These are phyloP conservation scores for Fusarium sp. DNA, from an alignment of 2,329 filamentous ascomycete species.

Conservation along the genomic window DNA sequence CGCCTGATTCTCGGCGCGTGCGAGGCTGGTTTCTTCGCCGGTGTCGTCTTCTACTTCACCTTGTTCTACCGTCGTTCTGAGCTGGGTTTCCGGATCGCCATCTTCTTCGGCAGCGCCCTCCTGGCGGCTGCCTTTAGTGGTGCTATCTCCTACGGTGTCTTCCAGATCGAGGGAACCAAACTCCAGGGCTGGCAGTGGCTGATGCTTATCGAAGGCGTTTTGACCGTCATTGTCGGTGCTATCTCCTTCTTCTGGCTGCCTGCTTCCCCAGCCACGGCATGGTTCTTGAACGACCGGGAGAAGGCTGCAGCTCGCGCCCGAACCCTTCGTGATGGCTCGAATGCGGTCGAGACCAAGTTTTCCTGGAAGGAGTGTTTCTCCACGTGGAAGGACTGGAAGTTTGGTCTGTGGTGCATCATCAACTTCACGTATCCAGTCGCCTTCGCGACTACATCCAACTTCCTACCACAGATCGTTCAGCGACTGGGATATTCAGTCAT, in stretches of 20 bases:
- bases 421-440: background rate
- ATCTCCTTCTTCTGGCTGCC: background rate
- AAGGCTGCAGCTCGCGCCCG: background rate
- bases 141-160: slow-evolving; percentile 43
- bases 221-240: background rate
- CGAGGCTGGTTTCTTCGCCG: background rate
- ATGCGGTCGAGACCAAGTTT: background rate
- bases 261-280: background rate
- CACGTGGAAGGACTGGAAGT: background rate
- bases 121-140: slow-evolving; percentile 10
- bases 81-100: background rate
- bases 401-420: background rate
- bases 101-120: background rate
- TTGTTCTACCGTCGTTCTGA: background rate
- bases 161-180: slow-evolving; percentile 18
- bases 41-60: background rate
- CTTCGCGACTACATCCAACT: background rate
- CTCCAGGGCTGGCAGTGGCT: background rate
- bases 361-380: background rate
- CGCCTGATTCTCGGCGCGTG: background rate
- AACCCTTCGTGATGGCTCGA: background rate
- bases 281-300: background rate
- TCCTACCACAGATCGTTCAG: background rate
- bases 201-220: background rate
- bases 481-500: background rate